These are phyloP conservation scores for Atkinsonella texensis DNA, from an alignment of 2,329 filamentous ascomycete genomes.

Conservation along the genomic window DNA sequence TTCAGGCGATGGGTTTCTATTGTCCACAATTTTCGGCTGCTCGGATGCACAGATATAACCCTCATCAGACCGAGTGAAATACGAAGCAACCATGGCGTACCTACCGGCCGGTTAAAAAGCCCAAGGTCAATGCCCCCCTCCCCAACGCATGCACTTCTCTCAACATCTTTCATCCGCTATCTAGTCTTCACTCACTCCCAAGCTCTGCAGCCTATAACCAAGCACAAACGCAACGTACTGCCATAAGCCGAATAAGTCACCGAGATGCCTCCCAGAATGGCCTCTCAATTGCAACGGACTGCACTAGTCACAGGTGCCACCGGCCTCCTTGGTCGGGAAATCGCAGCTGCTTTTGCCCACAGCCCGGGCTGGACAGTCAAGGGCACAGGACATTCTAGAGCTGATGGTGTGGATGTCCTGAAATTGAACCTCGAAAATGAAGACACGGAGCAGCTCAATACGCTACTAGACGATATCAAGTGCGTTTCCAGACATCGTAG, in stretches of 20 bases:
- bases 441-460: slow-evolving; percentile 29
- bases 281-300: slow-evolving; percentile 19
- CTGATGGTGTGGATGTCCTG: slow-evolving; percentile 55
- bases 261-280: background rate
- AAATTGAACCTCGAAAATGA: slow-evolving; percentile 41
- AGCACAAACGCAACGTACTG: background rate
- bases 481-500: slow-evolving; percentile 21
- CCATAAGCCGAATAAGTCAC: background rate
- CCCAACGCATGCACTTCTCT: too few relatives aligned
- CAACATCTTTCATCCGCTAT: too few relatives aligned
- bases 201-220: background rate
- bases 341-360: slow-evolving; percentile 56
- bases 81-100: too few relatives aligned
- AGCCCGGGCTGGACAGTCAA: slow-evolving; percentile 48
- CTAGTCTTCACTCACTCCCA: too few relatives aligned
- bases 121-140: too few relatives aligned
- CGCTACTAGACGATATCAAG: slow-evolving; percentile 41
- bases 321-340: slow-evolving; percentile 70
- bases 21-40: too few relatives aligned
- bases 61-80: too few relatives aligned
- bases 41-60: too few relatives aligned
- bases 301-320: slow-evolving; percentile 76
- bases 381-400: slow-evolving; percentile 63
- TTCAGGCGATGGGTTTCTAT: too few relatives aligned
- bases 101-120: too few relatives aligned